Evolutionary conservation across 805 yeast species (phyloP), one percentile per base, ranked within the genome.

Genomic region (Monosporozyma aquatica): DNA sequence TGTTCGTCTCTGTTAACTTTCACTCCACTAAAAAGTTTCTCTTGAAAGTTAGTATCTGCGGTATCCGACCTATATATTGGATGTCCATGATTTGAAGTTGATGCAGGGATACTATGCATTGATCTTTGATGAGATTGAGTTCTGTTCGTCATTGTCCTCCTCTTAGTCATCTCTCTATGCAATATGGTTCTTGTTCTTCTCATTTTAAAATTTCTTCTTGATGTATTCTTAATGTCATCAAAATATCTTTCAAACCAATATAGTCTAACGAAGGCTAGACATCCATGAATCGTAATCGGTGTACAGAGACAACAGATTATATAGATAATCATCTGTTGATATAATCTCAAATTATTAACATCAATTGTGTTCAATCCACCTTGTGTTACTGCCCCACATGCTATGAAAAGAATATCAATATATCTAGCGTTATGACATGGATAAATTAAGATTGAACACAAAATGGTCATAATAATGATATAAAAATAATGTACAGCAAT

Each of bases 191-290:
- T 61, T 0, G 87, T 77, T 46, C 95, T 70, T 54, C 98, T 76
- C 82, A 87, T 78, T 55, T 77, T 76, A 60, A 79, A 82, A 58
- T 89, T 83, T 45, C 76, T 58, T 55, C 82, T 84, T n/a, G 97
- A 85, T 41, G 73, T 72, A 45, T 71, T 76, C 47, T 81, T 81
- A 59, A 92, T 89, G 50, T 81, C 77, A 57, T 86, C 90, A 62
- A 92, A 87, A 52, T 81, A 74, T 49, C 86, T 75, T 59, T 87
- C 95, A 62, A 85, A 92, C 86, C 95, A 84, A 59, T 84, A 85
- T 37, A 92, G 67, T 40, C 98, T 72, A 8, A 89, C 67, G 47
- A 86, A 76, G 7, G 87, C 79, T 27, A 92, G 66, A 1, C 75
- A 72, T 0, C 95, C 77, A 59, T 92, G 95, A 42, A 94, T 85